Base-by-base conservation (phyloP, 148 eudicot genomes). In the Vaccinium darrowii region DNA sequence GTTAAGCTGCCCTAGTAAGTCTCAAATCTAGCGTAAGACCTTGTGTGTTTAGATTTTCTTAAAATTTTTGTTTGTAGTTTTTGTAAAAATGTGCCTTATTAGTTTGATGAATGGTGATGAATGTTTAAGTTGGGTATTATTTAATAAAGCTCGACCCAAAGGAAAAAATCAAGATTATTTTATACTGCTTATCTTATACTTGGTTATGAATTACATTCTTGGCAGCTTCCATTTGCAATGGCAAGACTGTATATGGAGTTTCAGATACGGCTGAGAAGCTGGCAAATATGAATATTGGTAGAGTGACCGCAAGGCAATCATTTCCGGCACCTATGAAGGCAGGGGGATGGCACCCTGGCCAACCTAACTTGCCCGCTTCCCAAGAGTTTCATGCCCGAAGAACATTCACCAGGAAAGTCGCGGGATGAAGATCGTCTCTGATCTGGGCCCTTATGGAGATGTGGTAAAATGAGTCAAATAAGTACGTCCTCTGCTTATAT, bases 251-350 rank as follows among this genome's bases (percentile, higher is more conserved):
- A 13, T 87, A 79, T 23, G 92, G 89, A 80, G 85, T 90, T 62
- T 82, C 86, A 1, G 90, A 85, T 72, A 84, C 90, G 23, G 49
- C 88, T 72, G 88, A 85, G 77, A 92, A 90, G 89, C 39, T 92
- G 79, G 88, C 88, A 71, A 91, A 90, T 84, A 85, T 90, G 91
- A 81, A 86, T 4, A 36, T 92, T 53, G 85, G 84, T 49, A 80
- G 76, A 54, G 50, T 82, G 56, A 36, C 76, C 36, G 78, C 76
- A 27, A 83, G 84, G 78, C 88, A 80, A 56, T 57, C 86, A 0
- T 43, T 75, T 14, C 89, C 88, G 0, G 87, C 89, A 82, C 91
- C 92, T 15, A 86, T 90, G 92, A 92, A 89, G 87, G 91, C 92
- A 15, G 93, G 94, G 79, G 94, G 91, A 72, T 88, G 90, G 89